These are phyloP conservation scores for Acanthamoeba healyi DNA, from an alignment of 208 protist species.

Conservation along the genomic window DNA sequence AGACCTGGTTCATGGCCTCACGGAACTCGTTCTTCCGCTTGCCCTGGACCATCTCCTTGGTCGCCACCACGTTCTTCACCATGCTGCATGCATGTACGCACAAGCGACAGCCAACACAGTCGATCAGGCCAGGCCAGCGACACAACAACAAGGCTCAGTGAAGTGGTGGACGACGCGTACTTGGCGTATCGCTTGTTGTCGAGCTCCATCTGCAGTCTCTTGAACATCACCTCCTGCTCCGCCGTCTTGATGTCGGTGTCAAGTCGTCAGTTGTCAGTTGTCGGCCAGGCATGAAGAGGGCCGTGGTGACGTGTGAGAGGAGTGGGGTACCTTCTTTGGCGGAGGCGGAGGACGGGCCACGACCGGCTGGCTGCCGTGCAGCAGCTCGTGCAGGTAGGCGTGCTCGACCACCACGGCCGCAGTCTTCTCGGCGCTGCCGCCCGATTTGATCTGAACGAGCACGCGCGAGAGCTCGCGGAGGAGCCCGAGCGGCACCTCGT, in stretches of 20 bases:
- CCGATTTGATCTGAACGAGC: background rate
- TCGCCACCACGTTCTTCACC: conserved; percentile 39
- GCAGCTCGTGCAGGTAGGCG: conserved; percentile 24
- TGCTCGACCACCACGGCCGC: background rate
- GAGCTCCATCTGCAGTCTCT: background rate
- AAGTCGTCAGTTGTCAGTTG: no score
- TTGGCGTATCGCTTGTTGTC: conserved; percentile 36
- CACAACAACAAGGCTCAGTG: no score
- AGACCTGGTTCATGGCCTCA: conserved; percentile 48
- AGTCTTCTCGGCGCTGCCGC: no score
- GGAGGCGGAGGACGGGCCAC: conserved; percentile 1
- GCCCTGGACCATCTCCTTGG: background rate
- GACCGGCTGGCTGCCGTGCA: conserved; percentile 18
- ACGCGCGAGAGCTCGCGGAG: conserved; percentile 6
- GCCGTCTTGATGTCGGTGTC: no score
- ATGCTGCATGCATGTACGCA: background rate
- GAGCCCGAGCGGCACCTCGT: conserved; percentile 18
- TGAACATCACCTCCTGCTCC: background rate
- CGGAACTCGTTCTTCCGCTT: conserved; percentile 55
- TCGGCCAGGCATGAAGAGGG: no score
- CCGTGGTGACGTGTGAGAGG: no score
- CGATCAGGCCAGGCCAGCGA: no score
- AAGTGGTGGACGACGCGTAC: conserved; percentile 3
- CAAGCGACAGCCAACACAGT: no score
- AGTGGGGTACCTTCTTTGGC: background rate